Conservation (phyloP, 805 yeast genomes). For the Ogataea angusta region DNA sequence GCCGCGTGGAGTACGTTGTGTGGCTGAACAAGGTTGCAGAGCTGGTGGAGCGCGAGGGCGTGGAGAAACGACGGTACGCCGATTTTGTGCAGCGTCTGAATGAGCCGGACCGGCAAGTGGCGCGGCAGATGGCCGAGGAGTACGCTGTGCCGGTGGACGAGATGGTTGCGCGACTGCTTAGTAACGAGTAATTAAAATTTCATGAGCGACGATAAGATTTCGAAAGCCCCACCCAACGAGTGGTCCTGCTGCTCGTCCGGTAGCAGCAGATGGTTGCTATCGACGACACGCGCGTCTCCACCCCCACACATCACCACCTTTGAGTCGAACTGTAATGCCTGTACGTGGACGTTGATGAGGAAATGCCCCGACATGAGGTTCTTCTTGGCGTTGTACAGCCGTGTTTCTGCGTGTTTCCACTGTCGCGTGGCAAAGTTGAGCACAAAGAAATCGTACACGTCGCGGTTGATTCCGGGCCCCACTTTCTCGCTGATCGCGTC, state of each 20-base stretch:
- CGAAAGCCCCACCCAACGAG: slow-evolving; percentile 11
- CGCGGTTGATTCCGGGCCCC: too few relatives aligned
- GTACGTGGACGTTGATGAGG: slow-evolving; percentile 8
- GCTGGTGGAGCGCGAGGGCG: slow-evolving; percentile 29
- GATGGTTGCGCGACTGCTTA: slow-evolving; percentile 5
- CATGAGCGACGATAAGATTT: slow-evolving; percentile 19
- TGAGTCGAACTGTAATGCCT: slow-evolving; percentile 21
- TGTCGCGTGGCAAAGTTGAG: slow-evolving; percentile 21
- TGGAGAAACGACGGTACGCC: slow-evolving; percentile 8
- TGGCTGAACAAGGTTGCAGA: slow-evolving; percentile 30
- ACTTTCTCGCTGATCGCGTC: neutral
- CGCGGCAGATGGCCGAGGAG: slow-evolving; percentile 2
- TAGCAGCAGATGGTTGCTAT: slow-evolving; percentile 2
- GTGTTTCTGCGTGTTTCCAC: slow-evolving; percentile 20
- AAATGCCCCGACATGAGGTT: neutral
- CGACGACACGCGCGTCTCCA: slow-evolving; percentile 19
- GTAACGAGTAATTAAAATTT: slow-evolving; percentile 12
- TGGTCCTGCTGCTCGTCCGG: neutral
- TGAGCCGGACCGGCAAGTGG: slow-evolving; percentile 6
- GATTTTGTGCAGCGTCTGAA: slow-evolving; percentile 19
- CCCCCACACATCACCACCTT: slow-evolving; percentile 18
- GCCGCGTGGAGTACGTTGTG: slow-evolving; percentile 15
- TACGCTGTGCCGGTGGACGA: slow-evolving; percentile 15
- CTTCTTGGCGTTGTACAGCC: neutral
- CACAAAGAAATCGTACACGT: slow-evolving; percentile 9